Percentiles rank a stretch among this genome's conserved stretches.
Conservation (phyloP, 2,329 filamentous ascomycete species). For the Bretziella fagacearum region DNA sequence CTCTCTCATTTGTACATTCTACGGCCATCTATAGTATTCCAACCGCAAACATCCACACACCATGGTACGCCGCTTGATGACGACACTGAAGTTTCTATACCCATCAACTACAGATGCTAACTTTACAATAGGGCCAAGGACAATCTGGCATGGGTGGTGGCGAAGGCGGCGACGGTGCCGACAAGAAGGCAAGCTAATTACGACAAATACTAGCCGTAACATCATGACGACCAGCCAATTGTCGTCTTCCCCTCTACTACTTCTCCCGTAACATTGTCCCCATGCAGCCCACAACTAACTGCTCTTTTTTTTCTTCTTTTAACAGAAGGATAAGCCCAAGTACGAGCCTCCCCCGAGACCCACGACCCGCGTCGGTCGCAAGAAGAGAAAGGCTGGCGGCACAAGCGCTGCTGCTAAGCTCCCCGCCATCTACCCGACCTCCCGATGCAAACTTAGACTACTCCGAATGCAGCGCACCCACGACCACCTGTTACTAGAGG, state of each 20-base stretch:
- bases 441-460: slow-evolving; percentile 91
- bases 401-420: slow-evolving; percentile 92
- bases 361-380: slow-evolving; percentile 89
- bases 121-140: slow-evolving; percentile 48
- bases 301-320: background rate
- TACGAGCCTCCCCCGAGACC: slow-evolving; percentile 96
- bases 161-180: slow-evolving; percentile 70
- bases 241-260: background rate
- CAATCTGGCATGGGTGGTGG: slow-evolving; percentile 74
- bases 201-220: background rate
- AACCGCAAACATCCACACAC: background rate
- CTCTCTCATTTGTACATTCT: too few relatives aligned
- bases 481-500: slow-evolving; percentile 88
- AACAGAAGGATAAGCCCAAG: slow-evolving; percentile 97
- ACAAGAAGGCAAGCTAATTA: slow-evolving; percentile 63
- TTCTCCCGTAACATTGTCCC: background rate
- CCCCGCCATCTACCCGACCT: slow-evolving; percentile 82
- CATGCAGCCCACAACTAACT: too few relatives aligned
- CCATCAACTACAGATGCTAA: background rate
- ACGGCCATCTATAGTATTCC: too few relatives aligned
- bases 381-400: slow-evolving; percentile 93
- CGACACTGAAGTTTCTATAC: background rate
- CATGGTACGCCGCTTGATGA: background rate
- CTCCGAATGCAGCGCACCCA: slow-evolving; percentile 97
- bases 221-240: background rate